Evolutionary conservation across 1,139 yeast species (phyloP), one percentile per base, ranked within the genome.

Genomic region (Taiozyma onychis): DNA sequence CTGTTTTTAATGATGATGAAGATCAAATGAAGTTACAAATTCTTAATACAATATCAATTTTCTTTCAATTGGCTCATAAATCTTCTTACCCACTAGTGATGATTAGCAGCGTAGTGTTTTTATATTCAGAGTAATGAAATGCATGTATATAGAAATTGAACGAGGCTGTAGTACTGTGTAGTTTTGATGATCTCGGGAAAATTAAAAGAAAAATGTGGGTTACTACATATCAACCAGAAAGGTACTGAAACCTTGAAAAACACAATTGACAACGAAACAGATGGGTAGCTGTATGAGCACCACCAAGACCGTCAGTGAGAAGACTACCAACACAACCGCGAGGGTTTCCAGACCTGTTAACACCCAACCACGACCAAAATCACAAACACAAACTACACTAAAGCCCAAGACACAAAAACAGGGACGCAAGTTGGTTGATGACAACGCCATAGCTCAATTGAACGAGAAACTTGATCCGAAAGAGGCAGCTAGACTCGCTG

Each of bases 401-500:
- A 18, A 43, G 28, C 16, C 41, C 14, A 37, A 37, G 41, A 11
- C 14, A 37, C 22, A 3, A 30, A 35, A 3, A 30, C 24, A 37
- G 28, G 14, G n/a, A 34, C n/a, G 21, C 4, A 41, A 30, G 24
- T 16, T 32, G 16, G 5, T n/a, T 44, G 35, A 43, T 16, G 35
- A 13, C 35, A 14, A 11, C 26, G 26, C 16, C 43, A 44, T 27
- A 44, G 44, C 14, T 34, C 44, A 26, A 16, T 3, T 10, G 37
- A 21, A 18, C 28, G 27, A 28, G 30, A 7, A 34, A 13, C 35
- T 34, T 4, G 47, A 47, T 35, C 48, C 52, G 9, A 47, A 45
- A 81, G 93, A 89, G 56, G 85, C 83, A 70, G 91, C 93, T 74
- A 78, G 85, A 71, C 83, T 82, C 69, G 86, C 85, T 74, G 97